phyloP scores from a whole-genome alignment of 257 asterid genomes.

The Verbascum thapsus region DNA sequence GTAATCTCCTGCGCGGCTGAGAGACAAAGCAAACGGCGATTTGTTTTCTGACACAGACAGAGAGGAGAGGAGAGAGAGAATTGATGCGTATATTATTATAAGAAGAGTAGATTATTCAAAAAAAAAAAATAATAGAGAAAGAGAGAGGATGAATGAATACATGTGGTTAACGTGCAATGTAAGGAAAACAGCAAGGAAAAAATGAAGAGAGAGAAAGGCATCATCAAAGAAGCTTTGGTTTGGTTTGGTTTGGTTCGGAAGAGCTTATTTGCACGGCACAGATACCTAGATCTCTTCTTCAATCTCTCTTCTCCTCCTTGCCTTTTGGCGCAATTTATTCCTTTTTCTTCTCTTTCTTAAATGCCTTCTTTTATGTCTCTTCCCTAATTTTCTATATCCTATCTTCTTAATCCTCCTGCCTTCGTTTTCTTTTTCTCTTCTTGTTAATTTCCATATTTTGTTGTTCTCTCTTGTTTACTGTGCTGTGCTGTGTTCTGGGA shows the following conservation, averaged over 20 bases:
- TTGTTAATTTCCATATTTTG: not conserved
- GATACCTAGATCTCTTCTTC: conserved; percentile 90
- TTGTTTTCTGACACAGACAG: conserved; percentile 35
- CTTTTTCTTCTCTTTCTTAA: conserved; percentile 43
- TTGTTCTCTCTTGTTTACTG: conserved; percentile 25
- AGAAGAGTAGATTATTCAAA: conserved; percentile 33
- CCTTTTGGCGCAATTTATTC: conserved; percentile 89
- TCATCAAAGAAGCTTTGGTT: conserved; percentile 40
- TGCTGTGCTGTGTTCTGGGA: conserved; percentile 29
- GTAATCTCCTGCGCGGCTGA: conserved; percentile 35
- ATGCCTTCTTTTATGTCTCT: conserved; percentile 34
- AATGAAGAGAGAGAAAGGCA: conserved; percentile 47
- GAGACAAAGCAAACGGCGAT: conserved; percentile 27
- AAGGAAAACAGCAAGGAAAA: conserved; percentile 58
- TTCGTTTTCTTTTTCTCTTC: conserved; percentile 27
- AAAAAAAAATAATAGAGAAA: conserved; percentile 8
- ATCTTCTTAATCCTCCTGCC: conserved; percentile 19
- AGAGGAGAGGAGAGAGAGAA: conserved; percentile 30
- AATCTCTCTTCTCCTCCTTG: conserved; percentile 57
- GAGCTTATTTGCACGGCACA: conserved; percentile 94
- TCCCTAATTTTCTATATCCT: conserved; percentile 19
- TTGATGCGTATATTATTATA: conserved; percentile 30
- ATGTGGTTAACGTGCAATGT: conserved; percentile 84
- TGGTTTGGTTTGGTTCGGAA: too few relatives aligned
- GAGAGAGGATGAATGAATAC: conserved; percentile 36